Base-by-base conservation (phyloP, 805 yeast genomes). In the Grigorovia yakushimaensis region DNA sequence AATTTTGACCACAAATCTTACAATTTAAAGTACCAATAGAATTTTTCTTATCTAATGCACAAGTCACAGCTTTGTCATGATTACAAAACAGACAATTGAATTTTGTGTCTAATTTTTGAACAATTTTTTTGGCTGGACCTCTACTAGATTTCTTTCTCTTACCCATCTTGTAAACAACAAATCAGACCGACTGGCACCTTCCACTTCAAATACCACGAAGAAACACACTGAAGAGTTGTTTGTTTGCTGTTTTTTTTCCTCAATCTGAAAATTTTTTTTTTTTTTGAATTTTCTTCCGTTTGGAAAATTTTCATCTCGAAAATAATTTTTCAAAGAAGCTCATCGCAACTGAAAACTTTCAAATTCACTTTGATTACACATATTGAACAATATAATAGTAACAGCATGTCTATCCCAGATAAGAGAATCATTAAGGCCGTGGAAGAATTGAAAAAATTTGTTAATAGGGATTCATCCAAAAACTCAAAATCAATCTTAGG, bases 11-110 rank as follows among this genome's bases (percentile, higher is more conserved):
- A 64, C 98, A 91, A 33, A 88, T 83, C 62, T 93, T 93, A 66
- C 98, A 91, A 52, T 78, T 80, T 49, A 93, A 68, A 21, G 83
- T 79, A 20, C 98, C 98, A 42, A 91, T 75, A 49, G 85, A 81
- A 51, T 82, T 73, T 65, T 84, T 87, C 69, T 88, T 91, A 65
- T 91, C 98, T 66, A 91, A 65, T 8, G 85, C 78, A 62, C 97
- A 89, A 39, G 83, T 77, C 39, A 91, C 95, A 1, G 96, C 83
- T 57, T 83, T 82, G 61, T 91, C 98, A 68, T 91, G 98, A 66
- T 91, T 91, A 68, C 98, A 91, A 66, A 91, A 91, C 47, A 93
- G 71, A 69, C 98, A 91, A 44, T 91, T 81, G 70, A 89, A 89
- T 49, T 84, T 77, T 3, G 88, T 79, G 49, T 88, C 95, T 53